Evolutionary conservation across 805 yeast genomes (phyloP), one percentile per base, ranked within the genome.

Genomic region (Metschnikowia baotianmanensis): DNA sequence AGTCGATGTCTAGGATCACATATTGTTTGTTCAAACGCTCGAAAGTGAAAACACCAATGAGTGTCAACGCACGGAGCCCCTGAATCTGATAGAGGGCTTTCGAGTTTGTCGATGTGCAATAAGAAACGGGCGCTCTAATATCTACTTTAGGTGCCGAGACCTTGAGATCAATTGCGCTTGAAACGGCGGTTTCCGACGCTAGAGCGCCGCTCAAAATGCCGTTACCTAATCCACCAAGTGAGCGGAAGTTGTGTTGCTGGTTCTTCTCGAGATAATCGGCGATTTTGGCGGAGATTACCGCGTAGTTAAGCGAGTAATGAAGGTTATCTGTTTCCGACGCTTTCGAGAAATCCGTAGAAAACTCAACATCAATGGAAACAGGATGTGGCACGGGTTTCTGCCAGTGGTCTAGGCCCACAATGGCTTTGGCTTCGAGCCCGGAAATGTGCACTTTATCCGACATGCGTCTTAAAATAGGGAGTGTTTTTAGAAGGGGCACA

Each of bases 1-100:
- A 61, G 37, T 73, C 74, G 20, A 88, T 61, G 51, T 84, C 84
- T 17, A 51, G 31, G 34, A 34, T 13, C 6, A 93, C 86, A 33
- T 80, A 80, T 63, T 93, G 99, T 51, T 77, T 80, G 54, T 83
- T 82, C 17, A 82, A 61, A 43, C 99, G 71, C 59, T 93, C 99
- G 63, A 89, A 86, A 1, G 89, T 83, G 66, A 89, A 91, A 6
- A 93, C 93, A 4, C 99, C 99, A 50, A 93, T 85, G n/a, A 90
- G 70, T 0, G 96, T 83, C 36, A 82, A 70, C 13, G 87, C 62
- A 35, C 72, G 70, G 26, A 90, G 61, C 5, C 76, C 73, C 4
- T 69, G 65, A 28, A 87, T 76, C 8, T 52, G 55, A 17, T 67
- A 55, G 20, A 50, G 36, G 40, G 61, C 69, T 2, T 55, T 40